Conservation (phyloP, 805 yeast species). For the Candida piceae region DNA sequence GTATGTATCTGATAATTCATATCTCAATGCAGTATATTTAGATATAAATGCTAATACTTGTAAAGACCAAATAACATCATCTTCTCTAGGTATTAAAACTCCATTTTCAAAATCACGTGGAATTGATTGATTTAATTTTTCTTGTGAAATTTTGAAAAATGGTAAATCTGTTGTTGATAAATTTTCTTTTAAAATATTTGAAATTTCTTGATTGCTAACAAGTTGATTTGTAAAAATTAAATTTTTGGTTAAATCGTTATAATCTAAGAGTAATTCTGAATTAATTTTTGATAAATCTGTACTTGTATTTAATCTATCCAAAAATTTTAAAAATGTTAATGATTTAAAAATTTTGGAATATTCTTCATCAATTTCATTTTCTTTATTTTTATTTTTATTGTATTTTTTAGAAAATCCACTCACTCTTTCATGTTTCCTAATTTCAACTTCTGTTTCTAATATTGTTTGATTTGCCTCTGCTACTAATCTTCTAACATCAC, state of each 20-base stretch:
- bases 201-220: constrained; percentile 22
- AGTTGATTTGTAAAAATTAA: constrained; percentile 23
- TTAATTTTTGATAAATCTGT: constrained; percentile 18
- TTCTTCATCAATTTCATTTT: constrained; percentile 18
- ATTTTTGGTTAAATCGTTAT: constrained; percentile 22
- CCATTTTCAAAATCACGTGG: constrained; percentile 63
- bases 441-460: constrained; percentile 24
- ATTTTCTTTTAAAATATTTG: constrained; percentile 25
- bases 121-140: constrained; percentile 22
- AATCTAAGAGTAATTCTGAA: constrained; percentile 18
- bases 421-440: constrained; percentile 18
- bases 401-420: constrained; percentile 10
- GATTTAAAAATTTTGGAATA: constrained; percentile 22
- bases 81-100: constrained; percentile 81
- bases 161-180: constrained; percentile 15
- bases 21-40: constrained; percentile 78
- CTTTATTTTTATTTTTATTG: constrained; percentile 3
- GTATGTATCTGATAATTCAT: constrained; percentile 67
- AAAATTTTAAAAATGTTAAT: constrained; percentile 24
- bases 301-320: constrained; percentile 23
- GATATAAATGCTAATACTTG: constrained; percentile 91
- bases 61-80: constrained; percentile 90
- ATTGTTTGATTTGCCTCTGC: constrained; percentile 25
- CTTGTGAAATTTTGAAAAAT: constrained; percentile 16
- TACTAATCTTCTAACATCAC: constrained; percentile 23